A percentile compares a stretch with the other conserved stretches of the same genome.
Evolutionary conservation across 2,329 filamentous ascomycete species (phyloP).

Genomic region (Xylogone sp.): DNA sequence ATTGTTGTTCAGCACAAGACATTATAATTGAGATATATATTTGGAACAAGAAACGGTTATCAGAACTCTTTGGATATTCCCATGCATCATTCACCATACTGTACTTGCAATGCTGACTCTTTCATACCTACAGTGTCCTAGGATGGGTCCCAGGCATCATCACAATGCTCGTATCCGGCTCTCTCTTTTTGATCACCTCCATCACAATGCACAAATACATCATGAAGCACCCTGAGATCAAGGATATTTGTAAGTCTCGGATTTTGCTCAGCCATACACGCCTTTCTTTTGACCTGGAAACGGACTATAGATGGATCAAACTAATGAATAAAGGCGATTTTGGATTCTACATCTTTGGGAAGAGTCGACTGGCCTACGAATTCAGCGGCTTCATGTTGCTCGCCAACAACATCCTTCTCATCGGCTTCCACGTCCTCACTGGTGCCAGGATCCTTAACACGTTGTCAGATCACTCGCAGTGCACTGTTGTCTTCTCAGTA

Average conservation of each 20-base stretch:
- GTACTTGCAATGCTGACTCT: background rate
- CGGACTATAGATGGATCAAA: no score
- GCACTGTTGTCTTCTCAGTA: conserved; percentile 44
- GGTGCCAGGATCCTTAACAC: conserved; percentile 46
- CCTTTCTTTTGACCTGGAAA: no score
- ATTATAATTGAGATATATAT: no score
- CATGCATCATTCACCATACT: background rate
- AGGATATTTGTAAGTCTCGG: conserved; percentile 37
- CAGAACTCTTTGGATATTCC: background rate
- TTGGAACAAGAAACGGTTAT: no score
- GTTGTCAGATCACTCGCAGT: conserved; percentile 42
- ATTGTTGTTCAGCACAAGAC: no score
- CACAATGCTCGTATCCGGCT: conserved; percentile 40
- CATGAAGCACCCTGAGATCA: conserved; percentile 47
- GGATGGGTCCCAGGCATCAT: conserved; percentile 44
- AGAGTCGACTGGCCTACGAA: conserved; percentile 37
- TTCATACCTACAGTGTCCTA: conserved; percentile 29
- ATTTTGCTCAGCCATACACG: background rate
- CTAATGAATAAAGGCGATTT: conserved; percentile 33
- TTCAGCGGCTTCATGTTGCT: conserved; percentile 43
- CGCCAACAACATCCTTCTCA: conserved; percentile 48
- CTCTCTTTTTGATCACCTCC: conserved; percentile 45
- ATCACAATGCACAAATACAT: conserved; percentile 49
- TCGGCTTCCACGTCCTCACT: conserved; percentile 46
- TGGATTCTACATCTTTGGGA: conserved; percentile 42